Evolutionary conservation across 345 rosid genomes (phyloP).

Genomic region (Noccaea bulbosa): DNA sequence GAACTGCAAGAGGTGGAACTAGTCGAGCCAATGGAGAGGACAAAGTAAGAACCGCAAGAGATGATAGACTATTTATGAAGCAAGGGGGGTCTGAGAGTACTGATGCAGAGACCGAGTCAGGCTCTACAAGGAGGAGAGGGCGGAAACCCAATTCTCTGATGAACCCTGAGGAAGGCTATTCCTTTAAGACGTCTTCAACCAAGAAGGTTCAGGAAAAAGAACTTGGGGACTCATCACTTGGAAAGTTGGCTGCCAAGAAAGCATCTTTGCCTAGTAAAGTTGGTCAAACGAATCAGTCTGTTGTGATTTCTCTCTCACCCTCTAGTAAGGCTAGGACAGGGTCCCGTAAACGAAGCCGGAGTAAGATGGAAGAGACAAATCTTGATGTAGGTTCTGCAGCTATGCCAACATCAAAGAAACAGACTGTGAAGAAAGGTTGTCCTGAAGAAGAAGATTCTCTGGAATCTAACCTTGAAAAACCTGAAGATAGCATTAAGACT

Average conservation of each 20-base stretch:
- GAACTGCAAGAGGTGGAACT: constrained; percentile 25
- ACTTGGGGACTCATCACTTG: constrained; percentile 38
- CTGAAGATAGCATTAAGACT: constrained; percentile 39
- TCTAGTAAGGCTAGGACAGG: constrained; percentile 31
- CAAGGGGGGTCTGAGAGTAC: constrained; percentile 42
- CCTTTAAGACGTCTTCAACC: constrained; percentile 33
- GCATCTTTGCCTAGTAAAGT: constrained; percentile 36
- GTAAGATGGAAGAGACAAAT: constrained; percentile 45
- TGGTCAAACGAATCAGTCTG: constrained; percentile 43
- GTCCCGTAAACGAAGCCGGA: constrained; percentile 42
- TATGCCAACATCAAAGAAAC: constrained; percentile 18
- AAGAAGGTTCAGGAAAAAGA: constrained; percentile 45
- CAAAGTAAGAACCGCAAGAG: constrained; percentile 9
- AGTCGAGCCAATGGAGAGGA: constrained; percentile 27
- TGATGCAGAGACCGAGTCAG: constrained; percentile 44
- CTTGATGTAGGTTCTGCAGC: constrained; percentile 43
- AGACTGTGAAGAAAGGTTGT: constrained; percentile 35
- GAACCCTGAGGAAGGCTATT: constrained; percentile 68
- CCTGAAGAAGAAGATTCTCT: constrained; percentile 41
- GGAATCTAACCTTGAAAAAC: constrained; percentile 35
- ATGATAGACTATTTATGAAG: constrained; percentile 35
- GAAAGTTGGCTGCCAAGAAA: constrained; percentile 45
- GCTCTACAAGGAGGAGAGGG: constrained; percentile 57
- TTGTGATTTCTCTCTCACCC: constrained; percentile 36
- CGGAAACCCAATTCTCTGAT: constrained; percentile 67